Percentiles rank a stretch among this genome's conserved stretches.
phyloP scores from a whole-genome alignment of 2,329 filamentous ascomycete genomes.

The Xylaria hypoxylon region DNA sequence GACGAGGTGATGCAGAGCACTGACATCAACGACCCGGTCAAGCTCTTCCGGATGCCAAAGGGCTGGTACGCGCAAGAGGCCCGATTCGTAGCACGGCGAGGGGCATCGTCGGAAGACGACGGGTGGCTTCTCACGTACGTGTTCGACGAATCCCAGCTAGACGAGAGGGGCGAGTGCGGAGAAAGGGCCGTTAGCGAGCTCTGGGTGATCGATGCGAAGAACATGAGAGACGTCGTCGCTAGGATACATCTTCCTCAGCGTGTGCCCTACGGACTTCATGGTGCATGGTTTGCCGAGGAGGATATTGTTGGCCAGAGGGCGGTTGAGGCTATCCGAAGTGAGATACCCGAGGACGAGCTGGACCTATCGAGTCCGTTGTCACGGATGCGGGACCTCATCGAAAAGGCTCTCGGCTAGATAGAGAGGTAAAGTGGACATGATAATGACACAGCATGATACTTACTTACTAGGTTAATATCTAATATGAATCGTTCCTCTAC shows the following conservation, averaged over 20 bases:
- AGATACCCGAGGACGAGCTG: slow-evolving; percentile 39
- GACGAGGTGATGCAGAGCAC: slow-evolving; percentile 61
- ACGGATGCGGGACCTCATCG: slow-evolving; percentile 42
- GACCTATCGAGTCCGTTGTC: slow-evolving; percentile 44
- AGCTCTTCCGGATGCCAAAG: slow-evolving; percentile 69
- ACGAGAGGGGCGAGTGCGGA: slow-evolving; percentile 59
- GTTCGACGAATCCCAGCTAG: slow-evolving; percentile 75
- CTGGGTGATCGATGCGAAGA: slow-evolving; percentile 74
- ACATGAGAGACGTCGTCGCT: slow-evolving; percentile 71
- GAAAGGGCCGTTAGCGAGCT: slow-evolving; percentile 67
- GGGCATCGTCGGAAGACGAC: slow-evolving; percentile 66
- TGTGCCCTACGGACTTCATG: slow-evolving; percentile 77
- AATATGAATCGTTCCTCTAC: no score
- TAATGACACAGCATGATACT: neutral
- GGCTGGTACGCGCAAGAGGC: slow-evolving; percentile 75
- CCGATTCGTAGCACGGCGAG: slow-evolving; percentile 67
- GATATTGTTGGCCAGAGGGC: slow-evolving; percentile 62
- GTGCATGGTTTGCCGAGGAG: slow-evolving; percentile 68
- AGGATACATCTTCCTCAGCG: slow-evolving; percentile 71
- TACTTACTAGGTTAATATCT: neutral
- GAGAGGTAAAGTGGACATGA: neutral
- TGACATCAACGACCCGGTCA: slow-evolving; percentile 66
- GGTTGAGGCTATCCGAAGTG: slow-evolving; percentile 41
- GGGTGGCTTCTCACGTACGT: slow-evolving; percentile 76
- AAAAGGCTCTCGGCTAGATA: slow-evolving; percentile 44